Percentiles rank a stretch among this genome's conserved stretches.
These are phyloP conservation scores for Amanita fuliginea DNA, from an alignment of 768 basidiomycete genomes.

Conservation along the genomic window DNA sequence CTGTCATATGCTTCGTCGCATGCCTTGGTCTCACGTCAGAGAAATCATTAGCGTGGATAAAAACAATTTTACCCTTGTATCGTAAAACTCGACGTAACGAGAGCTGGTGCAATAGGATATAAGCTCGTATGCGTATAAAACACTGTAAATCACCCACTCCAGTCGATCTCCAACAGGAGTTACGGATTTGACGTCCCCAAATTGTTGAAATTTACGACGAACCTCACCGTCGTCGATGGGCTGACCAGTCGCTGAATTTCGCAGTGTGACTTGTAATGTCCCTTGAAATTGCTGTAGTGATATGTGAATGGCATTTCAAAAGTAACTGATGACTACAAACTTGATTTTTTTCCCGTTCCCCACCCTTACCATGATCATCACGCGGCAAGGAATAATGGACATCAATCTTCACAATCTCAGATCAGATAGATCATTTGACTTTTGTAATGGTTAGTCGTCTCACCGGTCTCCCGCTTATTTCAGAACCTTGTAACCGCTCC, in stretches of 20 bases:
- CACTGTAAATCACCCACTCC: slow-evolving; percentile 32
- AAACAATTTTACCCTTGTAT: slow-evolving; percentile 53
- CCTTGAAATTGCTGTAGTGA: slow-evolving; percentile 63
- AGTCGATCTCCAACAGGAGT: slow-evolving; percentile 50
- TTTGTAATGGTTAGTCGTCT: slow-evolving; percentile 21
- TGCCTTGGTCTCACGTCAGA: slow-evolving; percentile 32
- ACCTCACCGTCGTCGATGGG: slow-evolving; percentile 79
- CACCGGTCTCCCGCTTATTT: slow-evolving; percentile 83
- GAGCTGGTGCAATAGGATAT: slow-evolving; percentile 37
- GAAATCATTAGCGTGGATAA: neutral
- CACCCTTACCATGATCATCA: slow-evolving; percentile 63
- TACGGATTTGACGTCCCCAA: slow-evolving; percentile 83
- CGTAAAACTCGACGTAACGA: slow-evolving; percentile 90
- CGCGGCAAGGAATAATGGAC: slow-evolving; percentile 96
- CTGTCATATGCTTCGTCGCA: slow-evolving; percentile 72
- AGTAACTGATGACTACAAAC: slow-evolving; percentile 25
- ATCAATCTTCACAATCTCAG: slow-evolving; percentile 63
- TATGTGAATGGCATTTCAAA: neutral
- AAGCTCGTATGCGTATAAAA: neutral
- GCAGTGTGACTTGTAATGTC: slow-evolving; percentile 67
- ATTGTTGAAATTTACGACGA: slow-evolving; percentile 75
- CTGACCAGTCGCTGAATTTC: slow-evolving; percentile 57
- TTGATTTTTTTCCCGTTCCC: slow-evolving; percentile 75
- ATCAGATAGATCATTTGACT: slow-evolving; percentile 13
- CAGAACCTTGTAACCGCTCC: slow-evolving; percentile 82